Evolutionary conservation across 2,329 filamentous ascomycete species (phyloP), one percentile per base, ranked within the genome.

Genomic region (Xylariaceae sp.): DNA sequence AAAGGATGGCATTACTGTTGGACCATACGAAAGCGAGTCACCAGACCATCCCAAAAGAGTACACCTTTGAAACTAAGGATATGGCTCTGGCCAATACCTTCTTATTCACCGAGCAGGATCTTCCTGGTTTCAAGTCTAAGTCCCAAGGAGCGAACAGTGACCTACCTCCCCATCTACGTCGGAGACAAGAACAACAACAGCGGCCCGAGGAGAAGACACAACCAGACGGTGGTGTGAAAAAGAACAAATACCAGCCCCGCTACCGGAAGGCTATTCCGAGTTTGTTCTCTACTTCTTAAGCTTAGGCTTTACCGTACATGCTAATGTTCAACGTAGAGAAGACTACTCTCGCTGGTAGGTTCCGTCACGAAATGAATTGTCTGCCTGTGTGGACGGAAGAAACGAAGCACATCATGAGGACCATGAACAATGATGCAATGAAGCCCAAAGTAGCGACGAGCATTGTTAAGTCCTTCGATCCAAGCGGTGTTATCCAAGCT

Each of bases 61-160:
- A 97, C 73, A 83, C 91, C 61, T 76, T 97, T 53, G 86, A 91
- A 40, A 80, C 91, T 40, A 86, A 74, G 50, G 77, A 80, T 43
- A 67, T 72, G 49, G 70, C 82, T n/a, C 84, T 93, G 27, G 84
- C 84, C 66, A 97, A 96, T 72, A 94, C 92, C 16, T 96, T 89
- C 69, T 79, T 97, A 51, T 99, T 99, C 69, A 92, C 89, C 33
- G 94, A 99, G 73, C 92, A 96, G 70, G 91, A 97, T 67, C 81
- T 96, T 18, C 89, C 92, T 0, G 90, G 90, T 30, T 92, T 86
- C 74, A 82, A 82, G 63, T 76, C 77, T 15, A 82, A 80, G 69
- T 82, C 81, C n/a, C 80, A 83, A 47, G 80, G 81, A 7, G 74
- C 81, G 3, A 81, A 79, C 37, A 80, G 77, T 15, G 81, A 84